These are phyloP conservation scores for Gynochthodes officinalis DNA, from an alignment of 257 asterid genomes.

Conservation along the genomic window DNA sequence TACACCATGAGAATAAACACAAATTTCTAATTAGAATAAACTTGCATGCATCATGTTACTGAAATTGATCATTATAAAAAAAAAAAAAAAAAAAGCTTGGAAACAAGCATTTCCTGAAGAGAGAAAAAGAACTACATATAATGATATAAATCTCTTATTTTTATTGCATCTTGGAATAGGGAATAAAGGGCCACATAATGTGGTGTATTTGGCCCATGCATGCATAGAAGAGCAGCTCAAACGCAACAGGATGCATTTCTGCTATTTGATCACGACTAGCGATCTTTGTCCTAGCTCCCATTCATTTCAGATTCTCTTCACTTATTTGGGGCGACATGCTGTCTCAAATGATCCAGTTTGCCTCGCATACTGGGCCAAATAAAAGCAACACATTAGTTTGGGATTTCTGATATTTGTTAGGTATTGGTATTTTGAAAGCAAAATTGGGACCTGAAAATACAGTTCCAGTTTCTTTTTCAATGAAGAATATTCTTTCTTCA, in stretches of 20 bases:
- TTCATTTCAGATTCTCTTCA: conserved; percentile 16
- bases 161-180: background rate
- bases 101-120: too few relatives aligned
- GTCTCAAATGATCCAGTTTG: conserved; percentile 57
- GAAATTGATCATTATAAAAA: too few relatives aligned
- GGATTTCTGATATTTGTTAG: too few relatives aligned
- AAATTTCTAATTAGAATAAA: too few relatives aligned
- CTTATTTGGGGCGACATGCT: conserved; percentile 49
- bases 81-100: too few relatives aligned
- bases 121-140: too few relatives aligned
- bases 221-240: background rate
- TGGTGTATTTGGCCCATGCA: background rate
- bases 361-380: conserved; percentile 47
- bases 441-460: conserved; percentile 65
- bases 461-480: conserved; percentile 65
- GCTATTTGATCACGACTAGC: background rate
- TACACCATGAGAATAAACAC: too few relatives aligned
- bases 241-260: background rate
- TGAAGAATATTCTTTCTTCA: conserved; percentile 65
- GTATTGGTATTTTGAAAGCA: background rate
- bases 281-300: background rate
- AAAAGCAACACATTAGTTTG: background rate
- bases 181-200: background rate
- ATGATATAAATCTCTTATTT: background rate
- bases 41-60: too few relatives aligned